A percentile compares a stretch with the other conserved stretches of the same genome.
phyloP scores from a whole-genome alignment of 805 yeast species.

The Candida suzukii region DNA sequence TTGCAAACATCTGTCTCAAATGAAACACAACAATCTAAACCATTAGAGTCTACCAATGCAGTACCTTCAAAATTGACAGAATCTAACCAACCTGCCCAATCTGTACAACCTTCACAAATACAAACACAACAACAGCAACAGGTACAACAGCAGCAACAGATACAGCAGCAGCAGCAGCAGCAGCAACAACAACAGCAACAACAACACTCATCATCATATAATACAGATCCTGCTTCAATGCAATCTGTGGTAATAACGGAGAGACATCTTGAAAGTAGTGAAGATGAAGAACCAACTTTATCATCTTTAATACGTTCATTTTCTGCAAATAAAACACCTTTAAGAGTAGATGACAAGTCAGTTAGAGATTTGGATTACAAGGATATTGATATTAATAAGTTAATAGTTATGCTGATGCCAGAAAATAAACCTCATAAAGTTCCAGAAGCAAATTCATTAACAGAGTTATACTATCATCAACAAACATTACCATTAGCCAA shows the following conservation, averaged over 20 bases:
- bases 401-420: slow-evolving; percentile 40
- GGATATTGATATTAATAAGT: slow-evolving; percentile 35
- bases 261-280: slow-evolving; percentile 9
- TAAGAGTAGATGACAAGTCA: slow-evolving; percentile 21
- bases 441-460: slow-evolving; percentile 58
- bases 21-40: too few species aligned
- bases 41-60: too few species aligned
- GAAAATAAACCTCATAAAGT: slow-evolving; percentile 47
- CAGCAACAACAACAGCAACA: background rate
- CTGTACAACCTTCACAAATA: slow-evolving; percentile 4
- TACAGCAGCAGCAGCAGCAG: background rate
- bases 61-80: too few species aligned
- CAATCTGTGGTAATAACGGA: slow-evolving; percentile 5
- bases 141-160: slow-evolving; percentile 2
- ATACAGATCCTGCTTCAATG: background rate
- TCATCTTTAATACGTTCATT: slow-evolving; percentile 22
- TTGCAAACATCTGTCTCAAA: too few species aligned
- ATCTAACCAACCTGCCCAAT: slow-evolving; percentile 16
- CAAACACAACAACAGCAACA: slow-evolving; percentile 4
- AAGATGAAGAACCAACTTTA: slow-evolving; percentile 21
- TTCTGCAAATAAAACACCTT: slow-evolving; percentile 13
- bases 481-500: slow-evolving; percentile 83
- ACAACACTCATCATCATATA: background rate
- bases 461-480: slow-evolving; percentile 80
- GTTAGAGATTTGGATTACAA: slow-evolving; percentile 26